Conservation (phyloP, 2,329 filamentous ascomycete species). For the Sarocladium strictum region DNA sequence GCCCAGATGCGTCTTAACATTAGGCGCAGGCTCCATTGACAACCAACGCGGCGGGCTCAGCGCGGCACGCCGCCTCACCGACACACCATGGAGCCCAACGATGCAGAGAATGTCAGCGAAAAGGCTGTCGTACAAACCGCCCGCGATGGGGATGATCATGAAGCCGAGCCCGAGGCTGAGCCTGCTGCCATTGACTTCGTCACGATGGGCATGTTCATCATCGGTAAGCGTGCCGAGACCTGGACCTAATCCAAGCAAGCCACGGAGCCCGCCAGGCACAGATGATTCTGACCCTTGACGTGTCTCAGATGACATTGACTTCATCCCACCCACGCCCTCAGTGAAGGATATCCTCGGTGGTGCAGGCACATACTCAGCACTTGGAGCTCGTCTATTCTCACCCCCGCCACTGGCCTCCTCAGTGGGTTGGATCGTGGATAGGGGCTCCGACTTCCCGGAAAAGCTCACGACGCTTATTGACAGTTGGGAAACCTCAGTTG, state of each 20-base stretch:
- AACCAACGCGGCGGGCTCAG: constrained; percentile 8
- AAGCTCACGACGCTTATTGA: constrained; percentile 57
- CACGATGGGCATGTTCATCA: constrained; percentile 68
- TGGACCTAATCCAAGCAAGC: too few relatives aligned
- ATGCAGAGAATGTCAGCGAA: neutral
- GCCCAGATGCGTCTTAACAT: constrained; percentile 2
- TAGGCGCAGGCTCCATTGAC: constrained; percentile 8
- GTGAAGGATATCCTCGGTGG: constrained; percentile 79
- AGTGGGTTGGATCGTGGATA: constrained; percentile 88
- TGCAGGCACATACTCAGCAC: constrained; percentile 76
- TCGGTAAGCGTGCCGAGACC: constrained; percentile 48
- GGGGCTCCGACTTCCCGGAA: constrained; percentile 78
- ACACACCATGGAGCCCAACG: constrained; percentile 4
- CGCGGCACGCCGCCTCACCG: constrained; percentile 8
- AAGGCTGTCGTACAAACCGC: neutral
- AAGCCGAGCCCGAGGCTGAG: neutral
- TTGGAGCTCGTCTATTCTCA: constrained; percentile 85
- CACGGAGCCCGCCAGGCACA: neutral
- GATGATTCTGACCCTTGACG: neutral
- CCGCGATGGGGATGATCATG: neutral
- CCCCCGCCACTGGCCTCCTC: constrained; percentile 57
- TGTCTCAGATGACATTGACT: constrained; percentile 79
- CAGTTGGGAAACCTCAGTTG: constrained; percentile 69
- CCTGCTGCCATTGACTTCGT: constrained; percentile 51
- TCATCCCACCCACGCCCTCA: constrained; percentile 60